Conservation (phyloP, 2,329 filamentous ascomycete species). For the Seiridium cupressi region DNA sequence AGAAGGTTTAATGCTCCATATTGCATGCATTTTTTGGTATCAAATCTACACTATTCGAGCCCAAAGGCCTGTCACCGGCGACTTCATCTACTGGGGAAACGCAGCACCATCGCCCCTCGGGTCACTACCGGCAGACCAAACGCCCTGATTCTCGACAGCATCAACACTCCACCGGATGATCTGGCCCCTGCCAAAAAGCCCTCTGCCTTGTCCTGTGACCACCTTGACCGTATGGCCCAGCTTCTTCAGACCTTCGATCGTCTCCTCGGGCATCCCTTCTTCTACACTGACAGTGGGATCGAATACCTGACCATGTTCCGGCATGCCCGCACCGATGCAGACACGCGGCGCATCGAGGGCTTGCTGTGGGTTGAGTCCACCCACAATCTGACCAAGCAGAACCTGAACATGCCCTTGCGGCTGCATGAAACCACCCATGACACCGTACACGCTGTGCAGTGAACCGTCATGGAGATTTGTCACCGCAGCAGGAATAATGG, state of each 20-base stretch:
- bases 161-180: constrained; percentile 78
- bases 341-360: constrained; percentile 90
- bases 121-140: constrained; percentile 92
- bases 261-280: constrained; percentile 71
- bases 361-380: constrained; percentile 78
- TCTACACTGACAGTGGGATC: constrained; percentile 74
- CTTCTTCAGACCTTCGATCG: constrained; percentile 62
- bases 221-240: constrained; percentile 75
- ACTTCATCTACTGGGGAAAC: constrained; percentile 45
- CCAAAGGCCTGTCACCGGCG: no score
- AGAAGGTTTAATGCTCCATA: background rate
- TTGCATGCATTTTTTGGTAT: background rate
- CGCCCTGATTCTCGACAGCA: constrained; percentile 59
- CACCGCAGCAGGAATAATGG: constrained; percentile 90
- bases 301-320: constrained; percentile 54
- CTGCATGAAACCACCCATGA: constrained; percentile 99
- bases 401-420: constrained; percentile 96
- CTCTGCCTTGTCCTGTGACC: constrained; percentile 62
- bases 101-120: constrained; percentile 77
- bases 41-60: no score
- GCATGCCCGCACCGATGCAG: constrained; percentile 76
- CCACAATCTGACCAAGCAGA: constrained; percentile 82
- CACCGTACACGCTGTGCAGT: constrained; percentile 84
- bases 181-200: constrained; percentile 82
- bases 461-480: constrained; percentile 73